These are phyloP conservation scores for Beauveria brongniartii DNA, from an alignment of 2,329 filamentous ascomycete species.

Conservation along the genomic window DNA sequence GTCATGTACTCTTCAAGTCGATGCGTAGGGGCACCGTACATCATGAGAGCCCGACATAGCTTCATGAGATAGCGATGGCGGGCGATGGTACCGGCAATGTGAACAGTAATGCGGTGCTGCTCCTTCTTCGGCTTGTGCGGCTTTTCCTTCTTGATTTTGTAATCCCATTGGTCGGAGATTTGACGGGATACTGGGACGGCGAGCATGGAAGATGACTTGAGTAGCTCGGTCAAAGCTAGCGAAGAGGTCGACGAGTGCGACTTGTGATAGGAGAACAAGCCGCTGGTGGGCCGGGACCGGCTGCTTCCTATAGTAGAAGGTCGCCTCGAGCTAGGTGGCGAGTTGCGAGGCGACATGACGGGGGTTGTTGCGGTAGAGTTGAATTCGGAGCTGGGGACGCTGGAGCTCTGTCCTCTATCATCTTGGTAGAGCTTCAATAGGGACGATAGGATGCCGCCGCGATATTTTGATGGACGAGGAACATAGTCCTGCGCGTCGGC, in stretches of 20 bases:
- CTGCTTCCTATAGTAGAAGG: constrained; percentile 27
- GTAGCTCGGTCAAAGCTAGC: constrained; percentile 40
- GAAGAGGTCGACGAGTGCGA: constrained; percentile 35
- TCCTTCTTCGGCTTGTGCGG: constrained; percentile 30
- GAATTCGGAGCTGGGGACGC: constrained; percentile 28
- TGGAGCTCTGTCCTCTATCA: constrained; percentile 25
- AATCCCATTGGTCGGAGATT: constrained; percentile 35
- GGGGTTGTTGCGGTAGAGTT: constrained; percentile 31
- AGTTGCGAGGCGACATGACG: constrained; percentile 32
- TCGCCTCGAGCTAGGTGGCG: constrained; percentile 33
- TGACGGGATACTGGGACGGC: constrained; percentile 38
- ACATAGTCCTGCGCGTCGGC: constrained; percentile 49
- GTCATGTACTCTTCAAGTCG: constrained; percentile 86
- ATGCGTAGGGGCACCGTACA: constrained; percentile 84
- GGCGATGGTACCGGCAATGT: constrained; percentile 62
- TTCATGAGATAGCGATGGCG: constrained; percentile 78
- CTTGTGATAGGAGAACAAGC: constrained; percentile 34
- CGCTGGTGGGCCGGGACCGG: constrained; percentile 27
- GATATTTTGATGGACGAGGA: constrained; percentile 58
- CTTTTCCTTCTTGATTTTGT: constrained; percentile 34
- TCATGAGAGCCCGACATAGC: constrained; percentile 80
- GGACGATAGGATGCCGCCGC: constrained; percentile 64
- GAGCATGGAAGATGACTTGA: constrained; percentile 47
- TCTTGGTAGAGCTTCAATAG: constrained; percentile 63
- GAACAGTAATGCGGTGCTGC: constrained; percentile 41